Percentiles rank a stretch among this genome's conserved stretches.
phyloP scores from a whole-genome alignment of 495 filamentous ascomycete species.

The Talaromyces thailandensis region DNA sequence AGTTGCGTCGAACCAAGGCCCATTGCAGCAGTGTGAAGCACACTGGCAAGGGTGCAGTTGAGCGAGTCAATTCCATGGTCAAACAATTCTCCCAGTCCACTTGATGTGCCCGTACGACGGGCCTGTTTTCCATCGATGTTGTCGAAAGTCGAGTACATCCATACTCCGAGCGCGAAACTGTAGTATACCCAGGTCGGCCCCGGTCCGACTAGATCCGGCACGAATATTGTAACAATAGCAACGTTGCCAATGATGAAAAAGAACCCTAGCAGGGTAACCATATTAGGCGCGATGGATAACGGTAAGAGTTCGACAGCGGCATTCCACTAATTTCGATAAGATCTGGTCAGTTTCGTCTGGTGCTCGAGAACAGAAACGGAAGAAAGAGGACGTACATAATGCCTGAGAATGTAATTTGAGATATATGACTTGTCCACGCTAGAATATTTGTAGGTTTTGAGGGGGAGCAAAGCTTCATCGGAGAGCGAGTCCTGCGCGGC shows the following conservation, averaged over 20 bases:
- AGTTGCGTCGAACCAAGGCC: slow-evolving; percentile 72
- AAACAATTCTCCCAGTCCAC: slow-evolving; percentile 90
- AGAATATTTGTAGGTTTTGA: slow-evolving; percentile 94
- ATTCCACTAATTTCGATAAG: slow-evolving; percentile 65
- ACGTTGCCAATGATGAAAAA: slow-evolving; percentile 88
- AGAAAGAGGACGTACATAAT: slow-evolving; percentile 62
- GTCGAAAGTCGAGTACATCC: slow-evolving; percentile 95
- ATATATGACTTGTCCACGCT: slow-evolving; percentile 94
- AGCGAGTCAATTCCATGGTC: slow-evolving; percentile 97
- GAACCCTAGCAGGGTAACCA: slow-evolving; percentile 94
- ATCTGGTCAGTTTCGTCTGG: background rate
- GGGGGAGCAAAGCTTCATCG: slow-evolving; percentile 65
- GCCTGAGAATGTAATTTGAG: slow-evolving; percentile 84
- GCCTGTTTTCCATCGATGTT: slow-evolving; percentile 99
- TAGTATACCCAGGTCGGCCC: slow-evolving; percentile 89
- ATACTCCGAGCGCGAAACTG: slow-evolving; percentile 86
- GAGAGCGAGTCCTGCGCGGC: slow-evolving; percentile 54
- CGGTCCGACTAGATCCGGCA: slow-evolving; percentile 89
- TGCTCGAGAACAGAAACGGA: background rate
- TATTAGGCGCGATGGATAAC: slow-evolving; percentile 94
- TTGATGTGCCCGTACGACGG: slow-evolving; percentile 87
- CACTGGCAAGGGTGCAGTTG: slow-evolving; percentile 87
- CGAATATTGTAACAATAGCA: slow-evolving; percentile 63
- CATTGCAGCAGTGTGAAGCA: slow-evolving; percentile 86
- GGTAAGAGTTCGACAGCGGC: slow-evolving; percentile 87